Evolutionary conservation across 2,329 filamentous ascomycete genomes (phyloP), one percentile per base, ranked within the genome.

Genomic region (Herpotrichia juniperi): DNA sequence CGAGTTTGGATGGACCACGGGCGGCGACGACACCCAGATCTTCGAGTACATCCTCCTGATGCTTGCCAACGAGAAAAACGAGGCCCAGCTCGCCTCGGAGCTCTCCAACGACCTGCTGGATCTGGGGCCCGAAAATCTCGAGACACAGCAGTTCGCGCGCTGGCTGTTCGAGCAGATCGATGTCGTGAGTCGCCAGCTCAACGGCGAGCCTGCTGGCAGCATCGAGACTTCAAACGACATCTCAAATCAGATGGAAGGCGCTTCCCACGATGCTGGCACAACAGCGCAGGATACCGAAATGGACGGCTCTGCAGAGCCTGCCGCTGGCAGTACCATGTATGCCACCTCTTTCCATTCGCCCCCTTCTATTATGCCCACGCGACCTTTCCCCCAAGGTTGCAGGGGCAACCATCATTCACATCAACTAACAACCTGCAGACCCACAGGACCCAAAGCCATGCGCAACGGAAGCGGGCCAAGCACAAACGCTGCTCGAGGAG

Each of bases 41-140:
- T 88, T 92, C 53, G 94, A 99, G 78, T 99, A 97, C 78, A 94
- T 99, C 62, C 89, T 97, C 53, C 85, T 97, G 58, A 97, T 97
- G 93, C 84, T 99, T 26, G 91, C 91, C 57, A 97, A 97, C 76
- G 91, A 93, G 66, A 97, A 96, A 76, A 92, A 89, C 3, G 88
- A 96, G 72, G 87, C 93, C 45, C 89, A 97, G 71, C 93, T 99
- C 60, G 89, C 92, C 9, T 80, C 85, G 37, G 94, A 99, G 72
- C 85, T 99, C 12, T 89, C 93, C 1, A 89, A 87, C 59, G 94
- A 99, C 65, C 83, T 99, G 35, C 83, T 99, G 2, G 87, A 87
- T 51, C 83, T 97, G 4, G 86, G 86, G 2, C 87, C 91, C 42
- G 92, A 96, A 54, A 93, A 97, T 64, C 86, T 89, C 45, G 87